A percentile compares a stretch with the other conserved stretches of the same genome.
Conservation (phyloP, 768 basidiomycete genomes). For the Tylopilus rubrobrunneus region DNA sequence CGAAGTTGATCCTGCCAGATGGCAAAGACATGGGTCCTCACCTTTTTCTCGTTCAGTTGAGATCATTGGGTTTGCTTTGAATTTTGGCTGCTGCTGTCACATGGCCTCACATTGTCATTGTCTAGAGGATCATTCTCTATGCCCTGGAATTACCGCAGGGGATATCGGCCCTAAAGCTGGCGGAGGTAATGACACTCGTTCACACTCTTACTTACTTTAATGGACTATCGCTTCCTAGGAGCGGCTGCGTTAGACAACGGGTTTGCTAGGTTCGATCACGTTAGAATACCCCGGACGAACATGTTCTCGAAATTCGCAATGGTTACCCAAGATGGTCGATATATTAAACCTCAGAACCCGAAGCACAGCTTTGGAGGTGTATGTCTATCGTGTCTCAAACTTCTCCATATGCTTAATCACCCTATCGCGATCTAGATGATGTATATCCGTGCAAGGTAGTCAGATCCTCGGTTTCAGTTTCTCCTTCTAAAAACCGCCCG, state of each 20-base stretch:
- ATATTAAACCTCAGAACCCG: constrained; percentile 63
- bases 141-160: constrained; percentile 61
- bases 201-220: background rate
- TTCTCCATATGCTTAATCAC: background rate
- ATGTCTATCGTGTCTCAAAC: constrained; percentile 22
- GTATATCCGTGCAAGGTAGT: constrained; percentile 62
- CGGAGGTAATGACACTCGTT: constrained; percentile 27
- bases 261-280: constrained; percentile 60
- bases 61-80: constrained; percentile 48
- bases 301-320: constrained; percentile 76
- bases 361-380: constrained; percentile 77
- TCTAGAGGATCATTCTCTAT: constrained; percentile 53
- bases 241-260: constrained; percentile 59
- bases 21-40: constrained; percentile 67
- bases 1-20: constrained; percentile 61
- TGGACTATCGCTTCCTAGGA: constrained; percentile 33
- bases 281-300: constrained; percentile 61
- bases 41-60: constrained; percentile 68
- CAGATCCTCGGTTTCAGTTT: background rate
- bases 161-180: constrained; percentile 51
- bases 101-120: background rate
- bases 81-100: background rate
- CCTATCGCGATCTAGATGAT: constrained; percentile 49
- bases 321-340: constrained; percentile 61
- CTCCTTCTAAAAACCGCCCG: background rate